Base-by-base conservation (phyloP, 352 stramenopile species). In the Globisporangium barbulae region DNA sequence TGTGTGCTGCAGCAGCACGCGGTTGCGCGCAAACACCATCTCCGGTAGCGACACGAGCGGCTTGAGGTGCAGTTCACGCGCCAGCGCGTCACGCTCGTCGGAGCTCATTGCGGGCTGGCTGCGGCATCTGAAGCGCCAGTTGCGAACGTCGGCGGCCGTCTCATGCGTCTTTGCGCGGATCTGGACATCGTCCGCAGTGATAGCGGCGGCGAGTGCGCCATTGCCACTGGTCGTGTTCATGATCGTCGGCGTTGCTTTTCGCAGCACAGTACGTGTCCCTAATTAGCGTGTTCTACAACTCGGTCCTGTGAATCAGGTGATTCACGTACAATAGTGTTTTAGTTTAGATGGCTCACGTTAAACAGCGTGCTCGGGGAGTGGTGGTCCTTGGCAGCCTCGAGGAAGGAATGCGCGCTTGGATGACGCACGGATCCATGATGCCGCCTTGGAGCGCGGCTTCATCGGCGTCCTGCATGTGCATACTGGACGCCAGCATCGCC, bases 391-490 rank as follows among this genome's bases (percentile, higher is more conserved):
- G 25, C 25, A 28, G 25, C 2, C 2, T 28, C 25, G 25, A 28
- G 25, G 25, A 2, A 28, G 25, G 2, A 2, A 89, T 60, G 15
- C 81, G 75, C 25, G 81, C 72, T 25, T 90, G 81, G 41, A 90
- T 87, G 45, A 87, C 72, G 9, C 79, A 74, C 47, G 80, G 74
- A 57, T 90, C 81, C 48, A 89, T 82, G 37, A 89, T 78, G 0
- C 75, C 80, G 9, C 69, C 75, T 33, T 82, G 69, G 12, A 80
- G 57, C 28, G 66, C 63, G 41, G 71, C 59, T 45, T 76, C 65
- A 15, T 53, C 47, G 10, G 65, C 37, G 39, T 70, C 58, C 30
- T 67, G 72, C 65, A 79, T 69, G 3, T 68, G 61, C 49, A 77
- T 30, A 37, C 47, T 79, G 44, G 19, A 67, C 9, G 72, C 71